Conservation (phyloP, 768 basidiomycete genomes). For the Rhizopogon vinicolor region DNA sequence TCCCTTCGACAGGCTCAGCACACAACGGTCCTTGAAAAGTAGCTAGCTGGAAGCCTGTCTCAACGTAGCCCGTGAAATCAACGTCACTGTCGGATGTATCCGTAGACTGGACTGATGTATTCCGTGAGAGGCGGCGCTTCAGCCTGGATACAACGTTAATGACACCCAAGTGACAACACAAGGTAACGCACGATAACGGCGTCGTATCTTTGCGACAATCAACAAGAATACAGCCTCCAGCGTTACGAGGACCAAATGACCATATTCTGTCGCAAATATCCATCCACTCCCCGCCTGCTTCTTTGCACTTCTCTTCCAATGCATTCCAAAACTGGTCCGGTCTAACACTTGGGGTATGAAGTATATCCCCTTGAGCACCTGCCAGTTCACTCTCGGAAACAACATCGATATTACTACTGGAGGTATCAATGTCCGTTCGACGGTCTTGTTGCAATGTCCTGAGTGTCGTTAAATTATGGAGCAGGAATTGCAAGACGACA, state of each 20-base stretch:
- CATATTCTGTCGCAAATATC: slow-evolving; percentile 69
- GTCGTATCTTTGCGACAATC: slow-evolving; percentile 53
- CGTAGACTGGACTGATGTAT: slow-evolving; percentile 27
- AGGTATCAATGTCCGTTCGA: slow-evolving; percentile 29
- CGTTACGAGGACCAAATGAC: slow-evolving; percentile 88
- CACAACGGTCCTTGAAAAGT: slow-evolving; percentile 94
- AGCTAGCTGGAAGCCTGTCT: slow-evolving; percentile 93
- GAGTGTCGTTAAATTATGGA: slow-evolving; percentile 63
- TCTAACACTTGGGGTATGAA: slow-evolving; percentile 57
- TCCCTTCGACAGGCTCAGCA: slow-evolving; percentile 89
- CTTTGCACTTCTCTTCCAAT: slow-evolving; percentile 56
- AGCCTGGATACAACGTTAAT: slow-evolving; percentile 35
- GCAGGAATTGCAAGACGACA: slow-evolving; percentile 69
- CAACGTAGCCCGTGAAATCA: slow-evolving; percentile 80
- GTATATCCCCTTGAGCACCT: slow-evolving; percentile 52
- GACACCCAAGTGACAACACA: background rate
- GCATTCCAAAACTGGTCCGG: slow-evolving; percentile 79
- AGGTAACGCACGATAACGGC: slow-evolving; percentile 51
- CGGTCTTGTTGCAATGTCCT: slow-evolving; percentile 54
- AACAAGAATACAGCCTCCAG: slow-evolving; percentile 83
- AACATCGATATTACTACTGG: slow-evolving; percentile 6
- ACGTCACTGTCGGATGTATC: slow-evolving; percentile 29
- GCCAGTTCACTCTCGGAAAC: slow-evolving; percentile 33
- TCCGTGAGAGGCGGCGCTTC: slow-evolving; percentile 41
- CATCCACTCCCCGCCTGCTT: slow-evolving; percentile 76